Percentiles rank a stretch among this genome's conserved stretches.
phyloP scores from a whole-genome alignment of 441 rosid genomes.

The Erodium texanum region DNA sequence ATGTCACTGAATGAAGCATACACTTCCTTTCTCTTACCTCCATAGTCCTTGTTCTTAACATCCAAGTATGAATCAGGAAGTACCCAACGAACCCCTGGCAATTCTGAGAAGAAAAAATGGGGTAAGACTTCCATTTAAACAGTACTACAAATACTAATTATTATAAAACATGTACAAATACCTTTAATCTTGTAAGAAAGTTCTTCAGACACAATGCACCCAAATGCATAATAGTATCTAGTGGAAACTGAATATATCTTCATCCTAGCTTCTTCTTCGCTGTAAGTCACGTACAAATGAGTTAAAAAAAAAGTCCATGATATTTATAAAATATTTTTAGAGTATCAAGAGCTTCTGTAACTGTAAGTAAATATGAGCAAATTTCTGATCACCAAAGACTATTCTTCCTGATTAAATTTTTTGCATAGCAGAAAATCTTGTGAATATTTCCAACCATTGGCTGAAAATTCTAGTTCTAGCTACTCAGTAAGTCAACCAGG shows the following conservation, averaged over 20 bases:
- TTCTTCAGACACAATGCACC: constrained; percentile 81
- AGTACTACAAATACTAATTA: not conserved
- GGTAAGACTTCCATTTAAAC: not conserved
- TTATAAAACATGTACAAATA: constrained; percentile 24
- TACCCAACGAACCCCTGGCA: constrained; percentile 76
- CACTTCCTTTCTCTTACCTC: constrained; percentile 36
- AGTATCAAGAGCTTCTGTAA: not conserved
- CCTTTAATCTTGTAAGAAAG: constrained; percentile 69
- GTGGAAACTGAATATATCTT: constrained; percentile 87
- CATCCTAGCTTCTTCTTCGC: constrained; percentile 87
- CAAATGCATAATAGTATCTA: constrained; percentile 71
- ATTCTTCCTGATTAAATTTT: not conserved
- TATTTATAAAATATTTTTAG: not conserved
- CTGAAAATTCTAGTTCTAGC: not conserved
- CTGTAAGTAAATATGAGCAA: not conserved
- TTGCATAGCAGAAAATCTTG: not conserved
- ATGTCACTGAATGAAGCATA: not conserved
- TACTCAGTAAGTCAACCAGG: not conserved
- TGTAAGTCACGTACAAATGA: constrained; percentile 16
- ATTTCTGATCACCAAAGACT: not conserved
- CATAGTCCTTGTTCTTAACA: constrained; percentile 74
- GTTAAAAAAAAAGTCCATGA: not conserved
- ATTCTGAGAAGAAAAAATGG: constrained; percentile 28
- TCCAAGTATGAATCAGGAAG: constrained; percentile 85
- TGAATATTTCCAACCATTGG: not conserved